Evolutionary conservation across 768 basidiomycete species (phyloP).

Genomic region (Kwoniella bestiolae): DNA sequence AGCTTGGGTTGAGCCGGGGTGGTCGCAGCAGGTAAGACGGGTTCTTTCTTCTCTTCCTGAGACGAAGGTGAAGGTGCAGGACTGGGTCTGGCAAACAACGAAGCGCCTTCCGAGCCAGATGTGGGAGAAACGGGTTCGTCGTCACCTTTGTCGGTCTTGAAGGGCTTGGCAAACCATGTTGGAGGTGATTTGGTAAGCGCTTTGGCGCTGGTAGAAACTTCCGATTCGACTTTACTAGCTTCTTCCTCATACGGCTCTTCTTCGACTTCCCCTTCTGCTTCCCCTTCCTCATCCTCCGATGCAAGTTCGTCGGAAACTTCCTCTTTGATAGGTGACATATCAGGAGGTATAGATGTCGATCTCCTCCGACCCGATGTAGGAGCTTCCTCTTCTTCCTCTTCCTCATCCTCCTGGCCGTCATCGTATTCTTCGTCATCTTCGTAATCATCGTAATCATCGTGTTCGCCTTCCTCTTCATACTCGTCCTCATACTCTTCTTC

Average conservation of each 20-base stretch:
- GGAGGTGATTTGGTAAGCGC: slow-evolving; percentile 34
- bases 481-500: slow-evolving; percentile 29
- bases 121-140: slow-evolving; percentile 3
- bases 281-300: slow-evolving; percentile 9
- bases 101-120: slow-evolving; percentile 13
- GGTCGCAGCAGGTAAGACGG: neutral
- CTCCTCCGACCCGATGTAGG: slow-evolving; percentile 11
- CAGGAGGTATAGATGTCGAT: slow-evolving; percentile 24
- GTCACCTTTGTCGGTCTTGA: slow-evolving; percentile 2
- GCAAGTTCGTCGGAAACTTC: slow-evolving; percentile 24
- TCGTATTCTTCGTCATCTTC: slow-evolving; percentile 27
- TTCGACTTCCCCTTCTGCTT: slow-evolving; percentile 26
- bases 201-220: slow-evolving; percentile 1
- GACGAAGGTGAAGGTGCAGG: slow-evolving; percentile 5
- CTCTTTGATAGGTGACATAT: slow-evolving; percentile 39
- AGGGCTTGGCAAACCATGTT: slow-evolving; percentile 36
- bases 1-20: slow-evolving; percentile 16
- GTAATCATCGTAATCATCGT: slow-evolving; percentile 23
- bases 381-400: slow-evolving; percentile 31
- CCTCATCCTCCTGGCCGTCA: slow-evolving; percentile 21
- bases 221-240: slow-evolving; percentile 8
- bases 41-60: neutral
- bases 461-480: slow-evolving; percentile 21
- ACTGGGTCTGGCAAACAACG: slow-evolving; percentile 25
- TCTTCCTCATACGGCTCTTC: slow-evolving; percentile 24